Percentiles rank a stretch among this genome's conserved stretches.
Evolutionary conservation across 1,284 basidiomycete genomes (phyloP).

Genomic region (Leccinum pallidistipes): DNA sequence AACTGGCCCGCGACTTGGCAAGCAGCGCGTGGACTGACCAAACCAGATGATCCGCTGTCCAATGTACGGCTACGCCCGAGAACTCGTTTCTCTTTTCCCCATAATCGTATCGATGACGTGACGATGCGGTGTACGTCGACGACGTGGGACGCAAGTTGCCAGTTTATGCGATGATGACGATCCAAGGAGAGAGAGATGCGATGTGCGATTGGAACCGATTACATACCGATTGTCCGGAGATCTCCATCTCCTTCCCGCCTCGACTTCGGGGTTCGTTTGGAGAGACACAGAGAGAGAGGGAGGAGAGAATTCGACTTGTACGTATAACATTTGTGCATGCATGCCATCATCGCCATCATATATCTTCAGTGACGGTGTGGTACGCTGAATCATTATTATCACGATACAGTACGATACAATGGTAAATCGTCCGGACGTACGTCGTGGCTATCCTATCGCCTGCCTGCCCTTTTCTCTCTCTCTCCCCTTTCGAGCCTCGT

Average conservation of each 20-base stretch:
- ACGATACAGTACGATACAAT: neutral
- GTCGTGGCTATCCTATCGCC: neutral
- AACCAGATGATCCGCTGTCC: no score
- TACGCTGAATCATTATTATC: neutral
- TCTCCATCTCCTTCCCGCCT: neutral
- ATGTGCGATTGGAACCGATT: neutral
- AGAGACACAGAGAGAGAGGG: neutral
- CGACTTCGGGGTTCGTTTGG: neutral
- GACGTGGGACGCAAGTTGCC: neutral
- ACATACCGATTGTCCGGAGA: neutral
- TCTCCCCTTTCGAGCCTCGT: neutral
- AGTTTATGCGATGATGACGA: neutral
- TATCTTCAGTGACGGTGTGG: neutral
- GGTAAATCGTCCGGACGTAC: neutral
- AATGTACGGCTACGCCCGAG: no score
- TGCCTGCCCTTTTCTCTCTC: neutral
- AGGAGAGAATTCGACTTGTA: neutral
- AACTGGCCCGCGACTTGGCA: no score
- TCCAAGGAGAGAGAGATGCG: neutral
- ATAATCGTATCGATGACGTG: neutral
- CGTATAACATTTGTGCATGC: neutral
- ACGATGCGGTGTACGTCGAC: neutral
- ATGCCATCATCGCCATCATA: neutral
- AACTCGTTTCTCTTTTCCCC: neutral
- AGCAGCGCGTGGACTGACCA: no score